A percentile compares a stretch with the other conserved stretches of the same genome.
phyloP scores from a whole-genome alignment of 2,329 filamentous ascomycete species.

The Arthrobotrys sinensis region DNA sequence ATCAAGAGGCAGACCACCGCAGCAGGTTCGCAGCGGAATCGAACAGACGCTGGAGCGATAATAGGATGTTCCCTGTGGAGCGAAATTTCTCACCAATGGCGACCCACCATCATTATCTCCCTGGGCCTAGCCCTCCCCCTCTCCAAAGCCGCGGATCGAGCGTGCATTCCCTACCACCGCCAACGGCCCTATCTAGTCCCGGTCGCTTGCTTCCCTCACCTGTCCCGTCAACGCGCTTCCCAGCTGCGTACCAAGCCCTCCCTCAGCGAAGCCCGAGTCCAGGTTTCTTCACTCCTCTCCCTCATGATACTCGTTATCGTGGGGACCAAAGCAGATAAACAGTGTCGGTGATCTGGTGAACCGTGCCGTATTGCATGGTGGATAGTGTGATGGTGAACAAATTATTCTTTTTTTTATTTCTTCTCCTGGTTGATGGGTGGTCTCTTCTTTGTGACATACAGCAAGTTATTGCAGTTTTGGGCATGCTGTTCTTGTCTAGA shows the following conservation, averaged over 20 bases:
- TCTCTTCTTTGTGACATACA: neutral
- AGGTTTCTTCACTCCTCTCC: conserved; percentile 40
- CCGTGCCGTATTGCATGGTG: neutral
- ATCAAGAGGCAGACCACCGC: conserved; percentile 38
- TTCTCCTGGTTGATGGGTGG: neutral
- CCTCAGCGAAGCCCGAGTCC: conserved; percentile 54
- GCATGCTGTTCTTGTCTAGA: too few relatives aligned
- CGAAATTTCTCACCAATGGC: conserved; percentile 45
- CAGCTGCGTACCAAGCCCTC: conserved; percentile 54
- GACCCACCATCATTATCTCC: conserved; percentile 53
- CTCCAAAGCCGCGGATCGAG: conserved; percentile 44
- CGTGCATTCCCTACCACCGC: conserved; percentile 47
- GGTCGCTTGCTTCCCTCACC: conserved; percentile 52
- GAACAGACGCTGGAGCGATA: conserved; percentile 46
- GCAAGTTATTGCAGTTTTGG: neutral
- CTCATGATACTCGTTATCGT: conserved; percentile 36
- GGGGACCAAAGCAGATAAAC: conserved; percentile 27
- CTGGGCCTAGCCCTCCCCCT: conserved; percentile 53
- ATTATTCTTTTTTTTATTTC: too few relatives aligned
- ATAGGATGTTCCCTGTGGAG: conserved; percentile 49
- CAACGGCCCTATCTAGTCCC: conserved; percentile 47
- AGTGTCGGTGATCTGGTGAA: neutral
- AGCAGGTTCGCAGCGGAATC: conserved; percentile 56
- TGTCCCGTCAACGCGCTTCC: conserved; percentile 46
- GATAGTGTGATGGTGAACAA: neutral